A percentile compares a stretch with the other conserved stretches of the same genome.
phyloP scores from a whole-genome alignment of 2,329 filamentous ascomycete genomes.

The Ascochyta fabae region DNA sequence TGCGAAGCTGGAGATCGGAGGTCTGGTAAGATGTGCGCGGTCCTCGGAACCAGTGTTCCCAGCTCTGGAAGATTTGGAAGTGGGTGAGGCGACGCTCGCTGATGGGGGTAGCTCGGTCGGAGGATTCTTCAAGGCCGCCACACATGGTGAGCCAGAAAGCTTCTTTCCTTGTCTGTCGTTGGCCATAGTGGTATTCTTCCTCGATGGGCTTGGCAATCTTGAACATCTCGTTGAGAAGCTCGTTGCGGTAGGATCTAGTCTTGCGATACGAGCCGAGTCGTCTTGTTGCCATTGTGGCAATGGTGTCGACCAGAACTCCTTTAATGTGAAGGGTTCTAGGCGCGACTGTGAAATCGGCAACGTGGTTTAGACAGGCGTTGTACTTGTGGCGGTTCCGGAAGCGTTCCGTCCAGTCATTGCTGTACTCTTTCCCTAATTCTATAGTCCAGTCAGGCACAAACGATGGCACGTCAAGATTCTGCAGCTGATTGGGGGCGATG shows the following conservation, averaged over 20 bases:
- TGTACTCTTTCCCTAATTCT: slow-evolving; percentile 3
- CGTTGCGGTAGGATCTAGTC: slow-evolving; percentile 1
- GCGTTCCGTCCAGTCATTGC: slow-evolving; percentile 6
- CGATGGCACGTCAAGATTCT: slow-evolving; percentile 2
- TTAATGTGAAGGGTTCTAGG: background rate
- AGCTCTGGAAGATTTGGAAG: background rate
- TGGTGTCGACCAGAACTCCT: background rate
- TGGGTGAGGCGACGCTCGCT: background rate
- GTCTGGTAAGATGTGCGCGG: slow-evolving; percentile 1
- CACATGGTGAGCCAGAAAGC: slow-evolving; percentile 13
- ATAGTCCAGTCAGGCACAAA: slow-evolving; percentile 10
- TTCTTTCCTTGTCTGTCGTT: slow-evolving; percentile 6
- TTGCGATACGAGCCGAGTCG: slow-evolving; percentile 8
- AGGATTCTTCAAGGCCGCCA: background rate
- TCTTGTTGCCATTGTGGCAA: background rate
- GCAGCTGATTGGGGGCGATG: slow-evolving; percentile 1
- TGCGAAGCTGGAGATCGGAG: background rate
- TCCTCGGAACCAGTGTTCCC: slow-evolving; percentile 12
- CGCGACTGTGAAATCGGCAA: background rate
- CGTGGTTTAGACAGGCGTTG: background rate
- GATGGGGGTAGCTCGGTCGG: background rate
- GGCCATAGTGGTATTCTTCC: background rate
- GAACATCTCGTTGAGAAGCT: slow-evolving; percentile 7
- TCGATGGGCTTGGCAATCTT: background rate
- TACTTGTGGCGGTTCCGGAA: background rate